Percentiles rank a stretch among this genome's conserved stretches.
Evolutionary conservation across 208 protist genomes (phyloP).

Genomic region (Crithidia fasciculata): DNA sequence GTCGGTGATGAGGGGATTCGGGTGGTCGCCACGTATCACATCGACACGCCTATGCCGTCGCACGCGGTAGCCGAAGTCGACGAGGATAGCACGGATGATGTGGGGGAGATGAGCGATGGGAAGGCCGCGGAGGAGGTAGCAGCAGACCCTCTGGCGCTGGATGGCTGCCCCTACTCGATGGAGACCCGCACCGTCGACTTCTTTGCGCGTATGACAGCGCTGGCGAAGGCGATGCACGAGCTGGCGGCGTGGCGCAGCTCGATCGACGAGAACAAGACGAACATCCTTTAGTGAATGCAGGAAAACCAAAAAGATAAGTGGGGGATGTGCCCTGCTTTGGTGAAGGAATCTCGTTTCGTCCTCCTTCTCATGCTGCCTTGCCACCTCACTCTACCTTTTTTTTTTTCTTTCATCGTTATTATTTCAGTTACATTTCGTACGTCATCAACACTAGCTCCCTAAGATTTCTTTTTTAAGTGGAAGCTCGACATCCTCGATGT

Average conservation of each 20-base stretch:
- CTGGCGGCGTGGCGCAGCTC: slow-evolving; percentile 28
- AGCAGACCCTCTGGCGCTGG: slow-evolving; percentile 15
- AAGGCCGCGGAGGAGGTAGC: slow-evolving; percentile 1
- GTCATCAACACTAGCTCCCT: no score
- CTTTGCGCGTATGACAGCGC: slow-evolving; percentile 56
- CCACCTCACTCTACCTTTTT: not conserved
- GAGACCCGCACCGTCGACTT: slow-evolving; percentile 65
- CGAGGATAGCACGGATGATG: not conserved
- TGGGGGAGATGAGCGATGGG: not conserved
- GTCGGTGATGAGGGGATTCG: slow-evolving; percentile 35
- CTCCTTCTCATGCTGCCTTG: no score
- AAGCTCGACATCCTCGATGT: no score
- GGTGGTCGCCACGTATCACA: slow-evolving; percentile 17
- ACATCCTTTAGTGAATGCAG: not conserved
- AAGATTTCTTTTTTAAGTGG: not conserved
- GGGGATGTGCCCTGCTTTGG: no score
- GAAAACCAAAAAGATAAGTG: not conserved
- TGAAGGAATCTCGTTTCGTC: no score
- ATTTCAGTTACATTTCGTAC: not conserved
- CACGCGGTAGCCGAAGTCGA: not conserved
- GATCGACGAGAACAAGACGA: slow-evolving; percentile 29
- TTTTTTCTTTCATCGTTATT: not conserved
- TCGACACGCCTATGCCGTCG: slow-evolving; percentile 20
- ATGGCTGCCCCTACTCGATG: slow-evolving; percentile 59
- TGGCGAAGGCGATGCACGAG: slow-evolving; percentile 61